These are phyloP conservation scores for Phytophthora meadii DNA, from an alignment of 352 stramenopile species.

Conservation along the genomic window DNA sequence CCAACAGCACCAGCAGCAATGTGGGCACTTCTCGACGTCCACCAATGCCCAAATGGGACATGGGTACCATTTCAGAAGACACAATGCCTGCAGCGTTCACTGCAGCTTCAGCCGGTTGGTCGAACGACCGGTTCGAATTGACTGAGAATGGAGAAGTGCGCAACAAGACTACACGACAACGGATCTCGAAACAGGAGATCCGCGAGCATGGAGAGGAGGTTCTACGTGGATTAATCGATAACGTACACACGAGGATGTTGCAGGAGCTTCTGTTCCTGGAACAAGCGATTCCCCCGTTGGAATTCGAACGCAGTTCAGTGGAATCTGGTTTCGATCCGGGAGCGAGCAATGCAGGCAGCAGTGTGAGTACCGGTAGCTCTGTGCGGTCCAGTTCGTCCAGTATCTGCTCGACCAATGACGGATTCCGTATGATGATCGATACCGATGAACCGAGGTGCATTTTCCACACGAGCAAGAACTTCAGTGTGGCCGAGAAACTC, in stretches of 20 bases:
- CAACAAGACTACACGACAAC: slow-evolving; percentile 46
- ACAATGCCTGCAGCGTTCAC: slow-evolving; percentile 52
- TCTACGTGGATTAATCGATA: slow-evolving; percentile 68
- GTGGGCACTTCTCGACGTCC: slow-evolving; percentile 20
- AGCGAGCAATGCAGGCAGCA: slow-evolving; percentile 39
- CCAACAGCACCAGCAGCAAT: slow-evolving; percentile 23
- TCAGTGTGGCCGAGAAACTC: slow-evolving; percentile 75
- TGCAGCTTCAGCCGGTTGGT: slow-evolving; percentile 53
- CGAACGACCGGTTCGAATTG: slow-evolving; percentile 66
- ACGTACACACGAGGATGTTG: slow-evolving; percentile 83
- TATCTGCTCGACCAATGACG: slow-evolving; percentile 83
- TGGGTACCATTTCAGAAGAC: slow-evolving; percentile 83
- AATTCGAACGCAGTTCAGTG: slow-evolving; percentile 60
- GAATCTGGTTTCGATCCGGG: slow-evolving; percentile 55
- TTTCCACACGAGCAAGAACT: slow-evolving; percentile 85
- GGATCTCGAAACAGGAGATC: slow-evolving; percentile 80
- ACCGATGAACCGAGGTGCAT: slow-evolving; percentile 80
- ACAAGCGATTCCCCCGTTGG: slow-evolving; percentile 78
- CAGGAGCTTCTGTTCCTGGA: slow-evolving; percentile 82
- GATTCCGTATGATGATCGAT: slow-evolving; percentile 86
- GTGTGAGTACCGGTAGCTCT: slow-evolving; percentile 35
- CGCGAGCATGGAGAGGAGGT: slow-evolving; percentile 74
- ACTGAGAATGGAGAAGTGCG: slow-evolving; percentile 64
- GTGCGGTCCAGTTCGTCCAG: slow-evolving; percentile 80
- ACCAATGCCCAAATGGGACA: slow-evolving; percentile 55